phyloP scores from a whole-genome alignment of 108 stramenopile genomes.

The Stephanodiscus minutulus region DNA sequence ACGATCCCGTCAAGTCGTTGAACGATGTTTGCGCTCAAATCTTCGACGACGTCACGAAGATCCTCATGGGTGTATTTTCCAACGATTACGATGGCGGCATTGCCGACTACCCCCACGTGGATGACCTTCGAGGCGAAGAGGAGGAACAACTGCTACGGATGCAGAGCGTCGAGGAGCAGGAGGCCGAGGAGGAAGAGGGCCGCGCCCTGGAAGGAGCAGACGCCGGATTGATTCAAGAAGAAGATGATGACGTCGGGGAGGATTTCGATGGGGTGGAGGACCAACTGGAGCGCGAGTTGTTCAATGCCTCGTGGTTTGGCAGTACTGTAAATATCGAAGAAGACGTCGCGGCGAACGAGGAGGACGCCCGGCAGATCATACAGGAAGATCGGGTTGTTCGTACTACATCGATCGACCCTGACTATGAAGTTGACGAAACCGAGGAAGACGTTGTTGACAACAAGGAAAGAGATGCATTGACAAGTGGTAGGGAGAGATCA shows the following conservation, averaged over 20 bases:
- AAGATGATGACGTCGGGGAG: neutral
- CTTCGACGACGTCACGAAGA: neutral
- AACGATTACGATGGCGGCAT: neutral
- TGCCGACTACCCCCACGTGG: too few species aligned
- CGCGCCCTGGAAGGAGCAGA: neutral
- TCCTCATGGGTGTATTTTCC: neutral
- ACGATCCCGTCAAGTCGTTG: neutral
- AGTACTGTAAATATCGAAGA: neutral
- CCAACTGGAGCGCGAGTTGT: neutral
- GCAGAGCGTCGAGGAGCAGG: neutral
- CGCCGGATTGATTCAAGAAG: too few species aligned
- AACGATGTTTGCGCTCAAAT: neutral
- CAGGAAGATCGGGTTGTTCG: too few species aligned
- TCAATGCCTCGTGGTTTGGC: neutral
- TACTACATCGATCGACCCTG: too few species aligned
- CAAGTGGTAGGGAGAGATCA: too few species aligned
- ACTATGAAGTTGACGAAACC: too few species aligned
- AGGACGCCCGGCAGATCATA: too few species aligned
- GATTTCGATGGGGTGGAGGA: neutral
- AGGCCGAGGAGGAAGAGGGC: neutral
- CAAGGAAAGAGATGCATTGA: too few species aligned
- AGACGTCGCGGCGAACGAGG: neutral
- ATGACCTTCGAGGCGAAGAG: too few species aligned
- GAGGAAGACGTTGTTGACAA: neutral
- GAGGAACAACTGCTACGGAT: neutral